Conservation (phyloP, 2,329 filamentous ascomycete species). For the Stachybotrys elegans region DNA sequence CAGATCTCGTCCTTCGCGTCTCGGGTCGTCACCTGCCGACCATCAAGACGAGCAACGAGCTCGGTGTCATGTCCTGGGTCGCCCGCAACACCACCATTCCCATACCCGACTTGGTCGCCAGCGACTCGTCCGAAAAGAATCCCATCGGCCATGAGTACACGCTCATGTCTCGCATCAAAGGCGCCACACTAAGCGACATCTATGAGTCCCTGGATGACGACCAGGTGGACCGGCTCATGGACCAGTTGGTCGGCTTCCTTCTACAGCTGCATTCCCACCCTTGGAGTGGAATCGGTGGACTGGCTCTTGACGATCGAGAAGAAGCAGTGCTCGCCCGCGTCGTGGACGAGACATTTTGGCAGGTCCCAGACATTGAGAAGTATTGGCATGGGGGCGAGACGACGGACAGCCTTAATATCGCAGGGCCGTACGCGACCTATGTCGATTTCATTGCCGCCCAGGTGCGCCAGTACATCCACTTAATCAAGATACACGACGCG, state of each 20-base stretch:
- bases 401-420: slow-evolving; percentile 19
- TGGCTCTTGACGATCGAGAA: no score
- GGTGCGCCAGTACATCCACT: slow-evolving; percentile 2
- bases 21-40: slow-evolving; percentile 27
- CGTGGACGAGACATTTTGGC: no score
- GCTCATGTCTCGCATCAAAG: slow-evolving; percentile 21
- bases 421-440: slow-evolving; percentile 20
- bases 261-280: no score
- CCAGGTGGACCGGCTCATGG: slow-evolving; percentile 15
- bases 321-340: no score
- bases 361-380: no score
- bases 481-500: no score
- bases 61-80: slow-evolving; percentile 28
- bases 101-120: slow-evolving; percentile 23
- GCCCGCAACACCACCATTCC: slow-evolving; percentile 25
- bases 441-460: slow-evolving; percentile 15
- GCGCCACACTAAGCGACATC: slow-evolving; percentile 21
- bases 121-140: slow-evolving; percentile 20
- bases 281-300: no score
- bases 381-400: no score
- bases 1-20: slow-evolving; percentile 24
- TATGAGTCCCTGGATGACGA: slow-evolving; percentile 18
- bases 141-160: slow-evolving; percentile 25
- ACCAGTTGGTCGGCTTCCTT: slow-evolving; percentile 23
- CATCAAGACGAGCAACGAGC: slow-evolving; percentile 31